Conservation (phyloP, 1,284 basidiomycete genomes). For the Ceratobasidium theobromae region DNA sequence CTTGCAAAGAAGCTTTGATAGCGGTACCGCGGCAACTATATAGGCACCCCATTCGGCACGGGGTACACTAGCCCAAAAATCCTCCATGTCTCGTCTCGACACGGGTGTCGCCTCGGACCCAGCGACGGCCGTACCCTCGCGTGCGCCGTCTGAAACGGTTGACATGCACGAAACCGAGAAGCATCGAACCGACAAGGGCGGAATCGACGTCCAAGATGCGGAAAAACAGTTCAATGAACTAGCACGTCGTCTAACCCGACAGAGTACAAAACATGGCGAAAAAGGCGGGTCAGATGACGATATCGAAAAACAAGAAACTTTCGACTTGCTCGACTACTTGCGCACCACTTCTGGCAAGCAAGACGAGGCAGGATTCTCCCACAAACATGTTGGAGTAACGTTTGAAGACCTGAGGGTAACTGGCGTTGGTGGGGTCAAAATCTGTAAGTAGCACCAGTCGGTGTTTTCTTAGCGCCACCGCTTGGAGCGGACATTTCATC, state of each 20-base stretch:
- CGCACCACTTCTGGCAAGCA: neutral
- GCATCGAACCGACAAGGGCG: neutral
- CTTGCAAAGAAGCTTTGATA: too few species aligned
- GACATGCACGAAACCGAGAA: conserved; percentile 14
- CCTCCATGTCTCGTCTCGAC: neutral
- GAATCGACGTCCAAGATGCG: conserved; percentile 10
- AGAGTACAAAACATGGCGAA: neutral
- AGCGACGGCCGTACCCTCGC: conserved; percentile 21
- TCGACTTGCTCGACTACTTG: conserved; percentile 6
- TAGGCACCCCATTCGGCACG: too few species aligned
- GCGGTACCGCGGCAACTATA: too few species aligned
- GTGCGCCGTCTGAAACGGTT: neutral
- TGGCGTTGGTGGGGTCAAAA: conserved; percentile 44
- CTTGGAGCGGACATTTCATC: too few species aligned
- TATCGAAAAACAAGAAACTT: conserved; percentile 7
- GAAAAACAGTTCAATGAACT: neutral
- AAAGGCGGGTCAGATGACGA: neutral
- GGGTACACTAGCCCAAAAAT: too few species aligned
- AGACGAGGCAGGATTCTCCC: conserved; percentile 71
- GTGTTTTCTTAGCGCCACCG: too few species aligned
- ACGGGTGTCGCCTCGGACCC: neutral
- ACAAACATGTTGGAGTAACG: conserved; percentile 80
- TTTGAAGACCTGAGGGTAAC: conserved; percentile 72
- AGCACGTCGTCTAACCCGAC: neutral
- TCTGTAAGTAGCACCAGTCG: conserved; percentile 38